These are phyloP conservation scores for Annona squamosa DNA, from an alignment of 164 flowering plant species.

Conservation along the genomic window DNA sequence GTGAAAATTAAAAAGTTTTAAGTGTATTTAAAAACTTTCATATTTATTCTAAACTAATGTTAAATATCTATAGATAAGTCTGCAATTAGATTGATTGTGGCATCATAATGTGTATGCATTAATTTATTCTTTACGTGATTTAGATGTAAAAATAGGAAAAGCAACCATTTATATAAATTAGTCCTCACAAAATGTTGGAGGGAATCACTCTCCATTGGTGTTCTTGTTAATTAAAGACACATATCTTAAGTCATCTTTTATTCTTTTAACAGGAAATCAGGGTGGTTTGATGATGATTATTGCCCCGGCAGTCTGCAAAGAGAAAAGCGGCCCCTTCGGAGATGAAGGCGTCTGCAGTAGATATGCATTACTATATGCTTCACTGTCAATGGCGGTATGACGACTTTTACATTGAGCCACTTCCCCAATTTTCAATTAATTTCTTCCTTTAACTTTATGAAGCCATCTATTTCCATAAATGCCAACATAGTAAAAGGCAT, in stretches of 20 bases:
- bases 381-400: constrained; percentile 84
- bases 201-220: not conserved
- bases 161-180: no score
- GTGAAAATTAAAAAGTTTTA: no score
- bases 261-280: constrained; percentile 51
- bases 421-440: not conserved
- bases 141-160: no score
- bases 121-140: no score
- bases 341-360: constrained; percentile 37
- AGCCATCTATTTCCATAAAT: not conserved
- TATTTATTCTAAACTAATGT: no score
- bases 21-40: no score
- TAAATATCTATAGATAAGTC: no score
- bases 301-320: constrained; percentile 76
- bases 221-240: no score
- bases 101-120: no score
- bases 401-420: not conserved
- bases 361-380: constrained; percentile 65
- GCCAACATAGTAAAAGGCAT: not conserved
- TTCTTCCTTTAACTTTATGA: not conserved
- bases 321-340: constrained; percentile 75
- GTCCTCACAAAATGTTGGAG: not conserved
- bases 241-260: not conserved
- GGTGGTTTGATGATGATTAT: constrained; percentile 72
- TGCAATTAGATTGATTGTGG: no score